Conservation (phyloP, 495 filamentous ascomycete genomes). For the Achaetomiella virescens region DNA sequence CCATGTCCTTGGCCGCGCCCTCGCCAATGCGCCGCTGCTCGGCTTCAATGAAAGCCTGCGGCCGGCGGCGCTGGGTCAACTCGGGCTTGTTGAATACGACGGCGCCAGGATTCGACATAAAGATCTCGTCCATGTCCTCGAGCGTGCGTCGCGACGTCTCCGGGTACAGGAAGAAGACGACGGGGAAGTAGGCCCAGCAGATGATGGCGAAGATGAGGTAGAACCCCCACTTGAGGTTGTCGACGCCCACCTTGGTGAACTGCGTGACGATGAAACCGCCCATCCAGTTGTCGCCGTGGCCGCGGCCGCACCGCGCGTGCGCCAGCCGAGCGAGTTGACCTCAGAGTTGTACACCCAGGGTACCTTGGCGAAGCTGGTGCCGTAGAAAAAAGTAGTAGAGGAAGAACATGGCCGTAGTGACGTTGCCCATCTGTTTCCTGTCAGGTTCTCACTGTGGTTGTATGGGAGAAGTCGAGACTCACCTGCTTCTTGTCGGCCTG, state of each 20-base stretch:
- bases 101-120: background rate
- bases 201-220: conserved; percentile 4
- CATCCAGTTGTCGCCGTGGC: conserved; percentile 7
- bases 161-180: conserved; percentile 9
- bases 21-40: conserved; percentile 1
- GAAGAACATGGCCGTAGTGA: conserved; percentile 7
- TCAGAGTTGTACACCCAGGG: conserved; percentile 8
- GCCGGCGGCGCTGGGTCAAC: background rate
- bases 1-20: background rate
- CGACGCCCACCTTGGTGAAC: conserved; percentile 6
- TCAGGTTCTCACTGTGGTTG: background rate
- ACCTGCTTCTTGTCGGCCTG: background rate
- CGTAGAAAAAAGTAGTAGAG: conserved; percentile 8
- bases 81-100: conserved; percentile 4
- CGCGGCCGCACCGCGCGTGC: conserved; percentile 2
- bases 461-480: background rate
- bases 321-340: conserved; percentile 8
- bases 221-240: conserved; percentile 5
- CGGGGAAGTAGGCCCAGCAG: conserved; percentile 10
- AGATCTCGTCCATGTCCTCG: conserved; percentile 9
- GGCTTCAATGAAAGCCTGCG: background rate
- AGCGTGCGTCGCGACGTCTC: conserved; percentile 3
- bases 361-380: conserved; percentile 7
- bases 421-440: background rate
- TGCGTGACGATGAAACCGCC: conserved; percentile 8